These are phyloP conservation scores for Aspergillus taichungensis DNA, from an alignment of 495 filamentous ascomycete genomes.

Conservation along the genomic window DNA sequence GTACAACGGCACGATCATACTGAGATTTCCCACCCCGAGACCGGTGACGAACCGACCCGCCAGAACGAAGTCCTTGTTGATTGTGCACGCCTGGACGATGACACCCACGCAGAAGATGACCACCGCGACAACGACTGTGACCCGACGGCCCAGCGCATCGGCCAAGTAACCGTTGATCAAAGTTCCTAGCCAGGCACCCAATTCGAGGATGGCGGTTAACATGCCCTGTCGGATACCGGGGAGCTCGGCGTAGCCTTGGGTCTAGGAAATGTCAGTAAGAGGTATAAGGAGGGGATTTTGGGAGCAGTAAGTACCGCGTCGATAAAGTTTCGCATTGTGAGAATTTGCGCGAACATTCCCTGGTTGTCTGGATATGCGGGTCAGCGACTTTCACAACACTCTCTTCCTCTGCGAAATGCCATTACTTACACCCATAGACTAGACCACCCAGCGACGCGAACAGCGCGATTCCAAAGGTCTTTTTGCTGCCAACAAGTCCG, in stretches of 20 bases:
- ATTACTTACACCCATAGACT: slow-evolving; percentile 28
- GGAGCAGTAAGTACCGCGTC: slow-evolving; percentile 11
- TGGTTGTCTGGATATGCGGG: slow-evolving; percentile 21
- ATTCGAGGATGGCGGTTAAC: slow-evolving; percentile 70
- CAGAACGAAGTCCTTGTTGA: slow-evolving; percentile 52
- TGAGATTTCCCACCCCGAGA: slow-evolving; percentile 28
- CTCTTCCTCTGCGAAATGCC: background rate
- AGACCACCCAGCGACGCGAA: slow-evolving; percentile 30
- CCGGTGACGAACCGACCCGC: slow-evolving; percentile 72
- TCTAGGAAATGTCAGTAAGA: slow-evolving; percentile 6
- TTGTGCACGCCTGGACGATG: slow-evolving; percentile 57
- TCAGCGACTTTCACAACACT: background rate
- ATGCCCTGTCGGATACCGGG: slow-evolving; percentile 49
- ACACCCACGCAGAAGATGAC: slow-evolving; percentile 68
- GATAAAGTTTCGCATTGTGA: slow-evolving; percentile 25
- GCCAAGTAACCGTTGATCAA: slow-evolving; percentile 67
- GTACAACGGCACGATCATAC: slow-evolving; percentile 52
- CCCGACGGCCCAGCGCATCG: slow-evolving; percentile 64
- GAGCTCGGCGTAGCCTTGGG: slow-evolving; percentile 24
- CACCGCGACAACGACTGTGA: slow-evolving; percentile 59
- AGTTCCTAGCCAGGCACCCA: slow-evolving; percentile 75
- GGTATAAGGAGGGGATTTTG: background rate
- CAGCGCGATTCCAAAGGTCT: slow-evolving; percentile 23
- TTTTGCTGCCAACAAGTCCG: slow-evolving; percentile 25
- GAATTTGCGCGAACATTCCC: slow-evolving; percentile 32